These are phyloP conservation scores for Kokia cookei DNA, from an alignment of 441 rosid species.

Conservation along the genomic window DNA sequence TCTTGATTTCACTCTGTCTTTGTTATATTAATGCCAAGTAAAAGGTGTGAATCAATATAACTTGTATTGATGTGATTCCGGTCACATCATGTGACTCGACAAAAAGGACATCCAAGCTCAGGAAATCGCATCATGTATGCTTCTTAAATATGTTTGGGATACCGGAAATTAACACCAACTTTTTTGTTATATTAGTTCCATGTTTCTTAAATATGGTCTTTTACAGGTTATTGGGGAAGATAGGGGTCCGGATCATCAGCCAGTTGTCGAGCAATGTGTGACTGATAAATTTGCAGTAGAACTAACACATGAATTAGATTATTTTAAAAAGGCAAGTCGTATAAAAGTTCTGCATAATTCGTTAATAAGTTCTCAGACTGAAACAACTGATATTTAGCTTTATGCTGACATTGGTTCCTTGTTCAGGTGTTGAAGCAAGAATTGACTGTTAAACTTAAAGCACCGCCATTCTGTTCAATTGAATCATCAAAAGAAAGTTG, in stretches of 20 bases:
- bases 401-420: neutral
- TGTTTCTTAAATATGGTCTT: neutral
- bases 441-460: slow-evolving; percentile 16
- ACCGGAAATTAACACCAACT: neutral
- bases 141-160: neutral
- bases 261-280: slow-evolving; percentile 10
- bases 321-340: slow-evolving; percentile 38
- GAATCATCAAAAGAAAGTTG: neutral
- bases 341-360: neutral
- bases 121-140: no score
- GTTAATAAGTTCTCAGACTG: neutral
- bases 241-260: slow-evolving; percentile 4
- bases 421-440: slow-evolving; percentile 40
- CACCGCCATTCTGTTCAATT: slow-evolving; percentile 1
- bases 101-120: no score
- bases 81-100: no score
- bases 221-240: slow-evolving; percentile 37
- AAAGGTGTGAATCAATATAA: neutral
- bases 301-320: slow-evolving; percentile 34
- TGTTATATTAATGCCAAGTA: neutral
- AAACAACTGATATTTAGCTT: neutral
- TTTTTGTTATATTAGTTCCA: neutral
- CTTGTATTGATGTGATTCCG: no score
- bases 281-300: slow-evolving; percentile 17
- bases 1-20: no score